These are phyloP conservation scores for Mortierella sp. DNA, from an alignment of 371 early-diverging fungal species.

Conservation along the genomic window DNA sequence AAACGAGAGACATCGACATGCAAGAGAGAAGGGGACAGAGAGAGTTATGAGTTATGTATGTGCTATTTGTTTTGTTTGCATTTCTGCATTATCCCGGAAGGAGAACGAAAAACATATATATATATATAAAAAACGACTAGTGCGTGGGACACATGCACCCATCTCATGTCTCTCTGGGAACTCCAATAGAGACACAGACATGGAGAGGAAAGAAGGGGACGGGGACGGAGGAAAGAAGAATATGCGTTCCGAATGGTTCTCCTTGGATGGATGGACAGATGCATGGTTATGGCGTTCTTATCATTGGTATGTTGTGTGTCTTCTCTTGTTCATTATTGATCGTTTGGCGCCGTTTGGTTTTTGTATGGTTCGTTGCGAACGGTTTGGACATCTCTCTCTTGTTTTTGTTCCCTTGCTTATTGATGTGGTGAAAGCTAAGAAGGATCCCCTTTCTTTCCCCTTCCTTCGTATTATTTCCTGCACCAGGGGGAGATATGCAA, in stretches of 20 bases:
- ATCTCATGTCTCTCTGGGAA: background rate
- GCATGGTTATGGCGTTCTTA: background rate
- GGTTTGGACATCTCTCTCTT: background rate
- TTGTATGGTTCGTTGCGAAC: background rate
- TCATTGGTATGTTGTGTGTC: background rate
- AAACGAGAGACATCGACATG: background rate
- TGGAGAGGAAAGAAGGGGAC: background rate
- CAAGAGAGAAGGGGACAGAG: too few relatives aligned
- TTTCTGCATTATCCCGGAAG: background rate
- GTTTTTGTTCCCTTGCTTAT: background rate
- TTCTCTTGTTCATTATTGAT: background rate
- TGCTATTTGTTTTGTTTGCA: background rate
- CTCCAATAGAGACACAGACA: background rate
- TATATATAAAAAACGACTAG: background rate
- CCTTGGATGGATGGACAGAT: background rate
- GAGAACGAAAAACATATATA: background rate
- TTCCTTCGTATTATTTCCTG: background rate
- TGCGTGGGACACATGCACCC: background rate
- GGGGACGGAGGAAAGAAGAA: background rate
- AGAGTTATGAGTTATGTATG: background rate
- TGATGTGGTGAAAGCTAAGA: background rate
- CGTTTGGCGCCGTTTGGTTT: background rate
- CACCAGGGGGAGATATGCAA: conserved; percentile 1
- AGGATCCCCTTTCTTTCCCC: background rate
- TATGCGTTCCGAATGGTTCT: conserved; percentile 1